Conservation (phyloP, 192 early-diverging fungal genomes). For the Coemansia sp. region DNA sequence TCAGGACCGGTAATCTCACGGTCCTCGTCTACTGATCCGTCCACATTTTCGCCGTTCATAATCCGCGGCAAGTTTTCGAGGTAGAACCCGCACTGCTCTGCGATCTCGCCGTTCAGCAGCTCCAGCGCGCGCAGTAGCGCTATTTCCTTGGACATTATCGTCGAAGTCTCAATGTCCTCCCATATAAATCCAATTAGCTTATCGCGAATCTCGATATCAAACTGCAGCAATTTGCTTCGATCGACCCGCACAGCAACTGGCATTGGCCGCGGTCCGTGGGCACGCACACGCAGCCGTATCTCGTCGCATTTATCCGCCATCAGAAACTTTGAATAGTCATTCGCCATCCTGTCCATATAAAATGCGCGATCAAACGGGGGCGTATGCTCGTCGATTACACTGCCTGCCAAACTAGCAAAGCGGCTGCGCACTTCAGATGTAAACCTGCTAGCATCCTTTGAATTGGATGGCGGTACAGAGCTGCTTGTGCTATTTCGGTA, state of each 20-base stretch:
- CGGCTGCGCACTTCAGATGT: constrained; percentile 9
- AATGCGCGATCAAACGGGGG: constrained; percentile 29
- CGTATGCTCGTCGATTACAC: constrained; percentile 21
- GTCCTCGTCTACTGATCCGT: constrained; percentile 14
- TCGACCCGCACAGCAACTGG: constrained; percentile 44
- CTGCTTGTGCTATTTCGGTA: constrained; percentile 9
- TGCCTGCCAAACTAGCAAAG: constrained; percentile 11
- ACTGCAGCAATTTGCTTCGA: constrained; percentile 14
- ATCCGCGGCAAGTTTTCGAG: constrained; percentile 12
- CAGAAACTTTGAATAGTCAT: constrained; percentile 24
- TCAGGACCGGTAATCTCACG: constrained; percentile 2
- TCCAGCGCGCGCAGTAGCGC: constrained; percentile 43
- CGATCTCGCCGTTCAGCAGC: constrained; percentile 34
- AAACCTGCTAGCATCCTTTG: constrained; percentile 6
- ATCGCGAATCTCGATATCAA: constrained; percentile 32
- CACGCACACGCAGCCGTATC: constrained; percentile 22
- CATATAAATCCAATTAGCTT: constrained; percentile 32
- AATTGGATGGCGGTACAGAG: not conserved
- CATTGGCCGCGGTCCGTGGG: constrained; percentile 29
- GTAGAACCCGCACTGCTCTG: constrained; percentile 34
- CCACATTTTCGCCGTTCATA: constrained; percentile 27
- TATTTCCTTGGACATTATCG: constrained; percentile 32
- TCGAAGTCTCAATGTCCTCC: constrained; percentile 37
- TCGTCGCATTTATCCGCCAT: constrained; percentile 28
- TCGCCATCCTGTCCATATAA: constrained; percentile 38